Base-by-base conservation (phyloP, 1,139 yeast genomes). In the Candida smagusa region DNA sequence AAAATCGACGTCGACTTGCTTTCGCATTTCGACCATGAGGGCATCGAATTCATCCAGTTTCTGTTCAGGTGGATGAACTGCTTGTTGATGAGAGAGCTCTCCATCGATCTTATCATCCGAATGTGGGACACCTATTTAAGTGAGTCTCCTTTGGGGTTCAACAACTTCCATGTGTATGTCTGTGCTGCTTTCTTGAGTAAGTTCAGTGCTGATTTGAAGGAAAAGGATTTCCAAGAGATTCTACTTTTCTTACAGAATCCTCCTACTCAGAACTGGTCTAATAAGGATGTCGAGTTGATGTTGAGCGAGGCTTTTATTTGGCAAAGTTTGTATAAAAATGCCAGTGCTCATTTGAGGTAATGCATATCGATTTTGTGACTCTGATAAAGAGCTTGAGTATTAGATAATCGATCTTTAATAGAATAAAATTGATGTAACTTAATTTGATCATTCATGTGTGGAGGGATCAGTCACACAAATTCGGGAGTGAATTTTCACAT, bases 51-150 rank as follows among this genome's bases (percentile, higher is more conserved):
- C 55, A 80, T 94, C 48, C 98, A 94, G 58, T 92, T 92, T 62
- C 79, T 96, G 22, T 94, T 92, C 64, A 73, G 99, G 48, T 92
- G 99, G 99, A 94, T 94, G 97, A 92, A 94, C 62, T 92, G 99
- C 63, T 67, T 92, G 51, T 68, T 92, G 38, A 92, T 92, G 99
- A 75, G 99, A 48, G 99, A 92, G 55, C 72, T 92, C 31, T 79
- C 83, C 33, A 80, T 92, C 51, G 69, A 72, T 28, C 74, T 88
- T 42, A 86, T 92, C 7, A 80, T 89, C 22, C 72, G 99, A 38
- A 92, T 92, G 96, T 92, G 98, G 98, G 99, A 92, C 56, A 90
- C 99, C 0, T 92, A 92, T 58, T 64, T 92, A 38, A 81, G 96
- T 36, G 97, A 92, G 57, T 86, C 85, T 4, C 83, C 92, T 0